These are phyloP conservation scores for Gnomoniopsis sp. DNA, from an alignment of 2,329 filamentous ascomycete species.

Conservation along the genomic window DNA sequence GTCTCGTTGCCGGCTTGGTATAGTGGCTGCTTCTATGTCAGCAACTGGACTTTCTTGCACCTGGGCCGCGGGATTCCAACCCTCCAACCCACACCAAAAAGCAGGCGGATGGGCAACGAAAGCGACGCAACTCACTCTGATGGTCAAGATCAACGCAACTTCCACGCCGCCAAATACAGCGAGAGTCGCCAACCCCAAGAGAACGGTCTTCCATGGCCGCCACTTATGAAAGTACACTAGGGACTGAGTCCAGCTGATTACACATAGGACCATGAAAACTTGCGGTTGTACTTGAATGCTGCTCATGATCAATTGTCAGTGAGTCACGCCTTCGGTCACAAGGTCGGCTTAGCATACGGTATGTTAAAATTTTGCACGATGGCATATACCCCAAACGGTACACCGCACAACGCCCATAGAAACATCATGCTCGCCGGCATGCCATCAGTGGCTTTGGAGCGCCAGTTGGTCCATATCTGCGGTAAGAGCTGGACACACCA, in stretches of 20 bases:
- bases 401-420: conserved; percentile 55
- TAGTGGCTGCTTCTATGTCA: conserved; percentile 38
- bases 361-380: conserved; percentile 40
- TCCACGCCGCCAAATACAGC: conserved; percentile 50
- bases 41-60: neutral
- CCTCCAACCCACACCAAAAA: rapidly evolving
- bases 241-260: conserved; percentile 36
- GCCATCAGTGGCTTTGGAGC: conserved; percentile 58
- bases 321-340: neutral
- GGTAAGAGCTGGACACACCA: conserved; percentile 39
- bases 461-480: conserved; percentile 60
- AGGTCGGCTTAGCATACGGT: conserved; percentile 20
- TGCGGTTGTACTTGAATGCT: conserved; percentile 40
- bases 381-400: conserved; percentile 38
- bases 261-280: conserved; percentile 35
- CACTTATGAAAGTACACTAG: conserved; percentile 40
- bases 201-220: conserved; percentile 41
- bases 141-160: conserved; percentile 51
- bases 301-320: neutral
- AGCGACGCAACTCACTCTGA: conserved; percentile 40
- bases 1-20: conserved; percentile 51
- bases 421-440: conserved; percentile 60
- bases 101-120: neutral
- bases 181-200: conserved; percentile 36
- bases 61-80: no score